phyloP scores from a whole-genome alignment of 78 protist genomes.

The Monosiga brevicollis region DNA sequence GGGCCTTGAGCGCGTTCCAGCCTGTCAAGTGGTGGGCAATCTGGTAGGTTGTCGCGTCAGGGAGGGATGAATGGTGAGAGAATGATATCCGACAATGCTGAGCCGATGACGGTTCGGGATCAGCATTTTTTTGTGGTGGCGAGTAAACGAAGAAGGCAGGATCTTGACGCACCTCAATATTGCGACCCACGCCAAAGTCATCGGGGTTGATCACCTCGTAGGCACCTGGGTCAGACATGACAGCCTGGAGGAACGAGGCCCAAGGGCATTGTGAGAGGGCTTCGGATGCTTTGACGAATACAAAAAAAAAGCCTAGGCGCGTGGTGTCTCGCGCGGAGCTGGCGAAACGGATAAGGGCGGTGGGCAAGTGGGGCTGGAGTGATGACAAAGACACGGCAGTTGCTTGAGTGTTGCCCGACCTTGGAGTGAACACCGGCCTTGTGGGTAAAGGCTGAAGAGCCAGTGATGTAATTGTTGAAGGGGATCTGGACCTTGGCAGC shows the following conservation, averaged over 20 bases:
- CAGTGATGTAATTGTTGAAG: constrained; percentile 64
- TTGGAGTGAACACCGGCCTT: constrained; percentile 79
- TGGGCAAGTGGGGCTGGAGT: not conserved
- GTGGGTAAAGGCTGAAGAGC: constrained; percentile 60
- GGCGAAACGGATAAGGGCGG: not conserved
- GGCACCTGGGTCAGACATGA: not conserved
- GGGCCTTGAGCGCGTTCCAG: constrained; percentile 51
- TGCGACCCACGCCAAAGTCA: constrained; percentile 49
- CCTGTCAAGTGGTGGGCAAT: constrained; percentile 61
- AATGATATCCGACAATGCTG: not conserved
- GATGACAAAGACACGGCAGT: not conserved
- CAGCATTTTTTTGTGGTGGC: not conserved
- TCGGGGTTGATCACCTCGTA: constrained; percentile 19
- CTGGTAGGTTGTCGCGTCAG: constrained; percentile 1
- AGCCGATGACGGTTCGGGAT: not conserved
- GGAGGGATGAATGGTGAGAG: not conserved
- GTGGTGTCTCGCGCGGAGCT: not conserved
- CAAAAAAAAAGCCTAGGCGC: not conserved
- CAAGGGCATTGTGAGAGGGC: not conserved
- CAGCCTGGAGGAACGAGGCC: not conserved
- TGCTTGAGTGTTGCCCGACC: constrained; percentile 19
- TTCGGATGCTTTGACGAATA: too few relatives aligned
- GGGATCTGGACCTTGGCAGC: constrained; percentile 48
- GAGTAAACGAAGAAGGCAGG: not conserved
- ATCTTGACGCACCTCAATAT: not conserved